phyloP scores from a whole-genome alignment of 805 yeast genomes.

The Yarrowia sp. region DNA sequence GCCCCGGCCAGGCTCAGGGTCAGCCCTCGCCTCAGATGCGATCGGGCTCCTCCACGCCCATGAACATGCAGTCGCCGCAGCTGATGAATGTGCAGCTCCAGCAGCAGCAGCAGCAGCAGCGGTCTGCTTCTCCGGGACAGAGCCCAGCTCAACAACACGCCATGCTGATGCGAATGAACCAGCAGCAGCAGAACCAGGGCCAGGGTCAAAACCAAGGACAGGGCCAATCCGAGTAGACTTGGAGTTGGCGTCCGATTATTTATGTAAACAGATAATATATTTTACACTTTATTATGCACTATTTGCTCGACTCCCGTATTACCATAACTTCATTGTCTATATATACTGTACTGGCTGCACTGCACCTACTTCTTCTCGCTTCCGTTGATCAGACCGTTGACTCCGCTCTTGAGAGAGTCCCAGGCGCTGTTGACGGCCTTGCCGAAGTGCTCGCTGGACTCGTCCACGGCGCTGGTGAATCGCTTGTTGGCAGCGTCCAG shows the following conservation, averaged over 20 bases:
- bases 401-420: conserved; percentile 8
- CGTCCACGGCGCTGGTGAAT: background rate
- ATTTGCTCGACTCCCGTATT: no score
- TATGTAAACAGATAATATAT: conserved; percentile 15
- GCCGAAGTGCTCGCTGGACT: conserved; percentile 3
- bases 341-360: background rate
- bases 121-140: conserved; percentile 20
- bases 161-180: conserved; percentile 24
- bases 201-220: conserved; percentile 21
- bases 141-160: conserved; percentile 27
- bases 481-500: conserved; percentile 6
- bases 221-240: conserved; percentile 14
- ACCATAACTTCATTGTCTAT: background rate
- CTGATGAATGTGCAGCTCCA: conserved; percentile 22
- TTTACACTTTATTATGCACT: background rate
- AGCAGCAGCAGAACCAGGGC: conserved; percentile 1
- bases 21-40: conserved; percentile 9
- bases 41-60: conserved; percentile 26
- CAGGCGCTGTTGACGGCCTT: conserved; percentile 1
- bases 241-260: conserved; percentile 8
- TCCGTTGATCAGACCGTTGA: background rate
- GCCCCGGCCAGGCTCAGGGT: conserved; percentile 1
- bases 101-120: conserved; percentile 26
- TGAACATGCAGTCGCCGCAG: conserved; percentile 27
- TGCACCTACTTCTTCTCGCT: conserved; percentile 1